Base-by-base conservation (phyloP, 257 asterid genomes). In the Solanum boliviense region DNA sequence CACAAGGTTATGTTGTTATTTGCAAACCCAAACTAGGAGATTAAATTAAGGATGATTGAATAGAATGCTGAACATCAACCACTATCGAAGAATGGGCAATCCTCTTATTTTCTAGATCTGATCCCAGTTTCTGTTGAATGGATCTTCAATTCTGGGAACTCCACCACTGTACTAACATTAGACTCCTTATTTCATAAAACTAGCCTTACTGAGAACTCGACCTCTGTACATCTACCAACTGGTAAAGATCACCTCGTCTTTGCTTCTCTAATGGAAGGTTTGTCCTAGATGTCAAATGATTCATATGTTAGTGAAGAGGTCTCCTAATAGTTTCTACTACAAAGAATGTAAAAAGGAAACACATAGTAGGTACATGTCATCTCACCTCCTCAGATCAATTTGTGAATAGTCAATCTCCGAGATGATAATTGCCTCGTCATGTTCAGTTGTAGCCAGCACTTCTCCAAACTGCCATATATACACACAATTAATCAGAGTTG, bases 241-340 rank as follows among this genome's bases (percentile, higher is more conserved):
- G 98, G 93, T 96, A 96, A 74, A 96, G 98, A 85, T 96, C 99
- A 15, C 99, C 98, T 74, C 97, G 95, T 90, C 98, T 92, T 91
- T 96, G 99, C 91, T 93, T 94, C 93, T 94, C 98, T 60, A 96
- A 91, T 25, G 98, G 99, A 41, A 96, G 97, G 87, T 94, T 94
- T 56, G 95, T 91, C 91, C 98, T 96, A 95, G 7, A 87, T 27
- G 39, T 16, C 85, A 81, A 27, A 81, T 81, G 29, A 46, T 16
- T 46, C 85, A 44, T 62, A 60, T 41, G 87, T 39, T 78, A 78
- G n/a, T 6, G 27, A 27, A 60, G 6, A 25, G 8, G 56, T 62
- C 23, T 67, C 67, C 25, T 34, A 78, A 79, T 81, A 36, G 67
- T 36, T 25, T 56, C 35, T 60, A 70, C 23, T 13, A 83, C 21